Evolutionary conservation across 1,139 yeast genomes (phyloP).

Genomic region (Geotrichum citri-aurantii): DNA sequence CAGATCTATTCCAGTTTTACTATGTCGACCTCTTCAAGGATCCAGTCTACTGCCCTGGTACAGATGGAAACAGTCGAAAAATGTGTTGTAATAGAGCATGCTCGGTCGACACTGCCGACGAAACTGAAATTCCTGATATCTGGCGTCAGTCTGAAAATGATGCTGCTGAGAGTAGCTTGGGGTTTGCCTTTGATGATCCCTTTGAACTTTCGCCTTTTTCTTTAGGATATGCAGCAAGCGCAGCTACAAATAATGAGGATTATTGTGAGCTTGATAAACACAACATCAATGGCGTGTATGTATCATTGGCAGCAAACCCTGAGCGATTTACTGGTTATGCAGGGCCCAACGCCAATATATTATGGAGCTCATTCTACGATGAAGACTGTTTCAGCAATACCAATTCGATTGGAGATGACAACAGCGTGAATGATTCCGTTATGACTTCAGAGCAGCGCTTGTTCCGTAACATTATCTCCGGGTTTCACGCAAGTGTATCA

Average conservation of each 20-base stretch:
- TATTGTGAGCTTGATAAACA: conserved; percentile 58
- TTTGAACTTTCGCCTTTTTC: conserved; percentile 45
- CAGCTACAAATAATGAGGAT: conserved; percentile 33
- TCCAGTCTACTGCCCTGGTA: conserved; percentile 19
- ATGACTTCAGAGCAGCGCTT: conserved; percentile 53
- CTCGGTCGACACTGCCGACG: conserved; percentile 72
- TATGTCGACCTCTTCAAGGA: conserved; percentile 75
- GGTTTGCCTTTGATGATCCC: background rate
- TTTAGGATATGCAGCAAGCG: background rate
- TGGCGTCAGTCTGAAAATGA: background rate
- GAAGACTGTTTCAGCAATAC: conserved; percentile 28
- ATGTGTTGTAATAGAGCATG: conserved; percentile 90
- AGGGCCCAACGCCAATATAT: conserved; percentile 83
- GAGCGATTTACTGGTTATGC: conserved; percentile 96
- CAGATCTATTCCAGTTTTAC: conserved; percentile 63
- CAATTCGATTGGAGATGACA: conserved; percentile 44
- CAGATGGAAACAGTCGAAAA: conserved; percentile 39
- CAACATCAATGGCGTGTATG: conserved; percentile 56
- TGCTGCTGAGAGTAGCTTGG: background rate
- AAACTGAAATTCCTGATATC: conserved; percentile 30
- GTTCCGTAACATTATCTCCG: conserved; percentile 78
- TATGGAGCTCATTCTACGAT: conserved; percentile 87
- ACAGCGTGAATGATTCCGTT: conserved; percentile 41
- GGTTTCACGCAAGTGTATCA: conserved; percentile 93
- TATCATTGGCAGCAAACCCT: conserved; percentile 79